Evolutionary conservation across 495 filamentous ascomycete species (phyloP).

Genomic region (Podospora tetraspora): DNA sequence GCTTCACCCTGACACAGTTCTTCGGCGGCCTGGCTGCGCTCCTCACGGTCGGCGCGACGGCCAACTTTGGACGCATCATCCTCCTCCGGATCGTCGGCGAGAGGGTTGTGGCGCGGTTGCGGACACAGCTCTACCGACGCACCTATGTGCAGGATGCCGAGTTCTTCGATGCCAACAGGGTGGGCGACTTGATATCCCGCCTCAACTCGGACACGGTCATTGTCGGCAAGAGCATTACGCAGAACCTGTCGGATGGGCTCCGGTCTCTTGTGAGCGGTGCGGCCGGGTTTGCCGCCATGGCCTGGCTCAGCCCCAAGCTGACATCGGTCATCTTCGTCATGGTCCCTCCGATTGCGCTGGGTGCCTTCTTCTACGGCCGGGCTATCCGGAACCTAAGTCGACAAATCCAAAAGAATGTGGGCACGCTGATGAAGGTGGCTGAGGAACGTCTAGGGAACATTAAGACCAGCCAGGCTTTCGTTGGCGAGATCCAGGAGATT

Average conservation of each 20-base stretch:
- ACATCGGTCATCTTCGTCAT: slow-evolving; percentile 80
- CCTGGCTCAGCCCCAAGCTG: slow-evolving; percentile 85
- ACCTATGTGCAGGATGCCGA: slow-evolving; percentile 95
- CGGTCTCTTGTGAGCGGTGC: slow-evolving; percentile 80
- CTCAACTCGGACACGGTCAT: slow-evolving; percentile 95
- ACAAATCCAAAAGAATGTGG: slow-evolving; percentile 87
- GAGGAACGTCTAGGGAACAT: slow-evolving; percentile 95
- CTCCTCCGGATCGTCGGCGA: slow-evolving; percentile 94
- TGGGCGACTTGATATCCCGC: slow-evolving; percentile 91
- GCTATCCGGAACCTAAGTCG: slow-evolving; percentile 80
- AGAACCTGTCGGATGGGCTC: slow-evolving; percentile 92
- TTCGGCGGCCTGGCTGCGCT: slow-evolving; percentile 35
- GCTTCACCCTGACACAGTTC: slow-evolving; percentile 36
- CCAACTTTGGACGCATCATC: slow-evolving; percentile 92
- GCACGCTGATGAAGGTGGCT: slow-evolving; percentile 88
- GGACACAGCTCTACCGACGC: slow-evolving; percentile 81
- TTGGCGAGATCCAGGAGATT: slow-evolving; percentile 85
- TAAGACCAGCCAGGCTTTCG: slow-evolving; percentile 91
- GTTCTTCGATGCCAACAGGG: slow-evolving; percentile 97
- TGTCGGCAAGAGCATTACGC: slow-evolving; percentile 96
- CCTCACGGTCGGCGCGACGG: slow-evolving; percentile 42
- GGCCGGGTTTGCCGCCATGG: slow-evolving; percentile 86
- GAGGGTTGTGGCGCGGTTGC: slow-evolving; percentile 81
- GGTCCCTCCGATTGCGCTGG: slow-evolving; percentile 87
- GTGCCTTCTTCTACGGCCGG: slow-evolving; percentile 85